phyloP scores from a whole-genome alignment of 306 rosid species.

The Lathyrus tuberosus region DNA sequence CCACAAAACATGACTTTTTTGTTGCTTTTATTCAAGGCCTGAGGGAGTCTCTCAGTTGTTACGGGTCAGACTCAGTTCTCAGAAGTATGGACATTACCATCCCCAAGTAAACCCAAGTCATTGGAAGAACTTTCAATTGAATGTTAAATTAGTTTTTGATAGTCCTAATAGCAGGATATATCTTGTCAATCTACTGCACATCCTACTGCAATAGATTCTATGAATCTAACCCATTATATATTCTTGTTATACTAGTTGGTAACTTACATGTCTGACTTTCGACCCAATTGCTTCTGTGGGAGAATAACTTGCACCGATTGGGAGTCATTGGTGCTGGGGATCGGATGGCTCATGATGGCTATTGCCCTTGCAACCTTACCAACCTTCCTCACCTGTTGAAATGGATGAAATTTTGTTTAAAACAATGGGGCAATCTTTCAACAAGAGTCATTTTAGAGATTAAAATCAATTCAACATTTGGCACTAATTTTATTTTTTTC shows the following conservation, averaged over 20 bases:
- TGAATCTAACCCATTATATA: not conserved
- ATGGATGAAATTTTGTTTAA: constrained; percentile 33
- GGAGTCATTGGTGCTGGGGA: constrained; percentile 83
- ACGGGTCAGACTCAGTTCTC: not conserved
- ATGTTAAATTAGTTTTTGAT: not conserved
- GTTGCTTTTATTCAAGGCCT: not conserved
- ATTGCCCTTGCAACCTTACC: constrained; percentile 98
- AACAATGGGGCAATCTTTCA: constrained; percentile 19
- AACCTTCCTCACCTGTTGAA: constrained; percentile 88
- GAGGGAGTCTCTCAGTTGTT: not conserved
- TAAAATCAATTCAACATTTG: constrained; percentile 31
- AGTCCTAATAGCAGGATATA: constrained; percentile 20
- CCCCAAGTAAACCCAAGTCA: not conserved
- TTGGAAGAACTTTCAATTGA: not conserved
- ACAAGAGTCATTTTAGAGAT: constrained; percentile 29
- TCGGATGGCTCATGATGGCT: constrained; percentile 95
- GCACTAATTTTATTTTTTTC: constrained; percentile 19
- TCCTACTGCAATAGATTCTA: not conserved
- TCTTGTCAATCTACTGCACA: not conserved
- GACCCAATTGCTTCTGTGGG: constrained; percentile 97
- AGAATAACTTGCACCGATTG: constrained; percentile 92
- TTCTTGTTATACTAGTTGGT: not conserved
- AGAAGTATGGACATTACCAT: not conserved
- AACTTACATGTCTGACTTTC: constrained; percentile 98
- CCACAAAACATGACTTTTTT: not conserved